A percentile compares a stretch with the other conserved stretches of the same genome.
These are phyloP conservation scores for Claviceps purpurea DNA, from an alignment of 2,329 filamentous ascomycete genomes.

Conservation along the genomic window DNA sequence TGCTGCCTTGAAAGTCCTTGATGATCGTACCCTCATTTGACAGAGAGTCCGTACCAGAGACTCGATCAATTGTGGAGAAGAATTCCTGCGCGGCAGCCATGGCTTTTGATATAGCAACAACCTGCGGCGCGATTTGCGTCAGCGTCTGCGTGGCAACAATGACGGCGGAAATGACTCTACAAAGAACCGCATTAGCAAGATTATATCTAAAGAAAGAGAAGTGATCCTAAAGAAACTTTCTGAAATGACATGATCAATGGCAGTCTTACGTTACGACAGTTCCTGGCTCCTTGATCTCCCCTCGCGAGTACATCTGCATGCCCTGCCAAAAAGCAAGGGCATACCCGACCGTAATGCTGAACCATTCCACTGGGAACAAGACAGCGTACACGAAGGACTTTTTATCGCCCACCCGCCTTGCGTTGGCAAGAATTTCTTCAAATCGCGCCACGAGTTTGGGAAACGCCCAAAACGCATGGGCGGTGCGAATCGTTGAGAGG, in stretches of 20 bases:
- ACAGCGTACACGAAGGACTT: constrained; percentile 31
- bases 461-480: constrained; percentile 37
- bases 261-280: constrained; percentile 30
- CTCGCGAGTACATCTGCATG: constrained; percentile 29
- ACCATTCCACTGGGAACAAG: constrained; percentile 32
- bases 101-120: constrained; percentile 31
- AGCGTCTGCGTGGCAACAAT: constrained; percentile 31
- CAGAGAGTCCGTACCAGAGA: constrained; percentile 29
- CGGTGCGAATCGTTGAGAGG: constrained; percentile 33
- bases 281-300: constrained; percentile 31
- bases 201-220: background rate
- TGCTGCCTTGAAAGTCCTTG: constrained; percentile 25
- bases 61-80: constrained; percentile 33
- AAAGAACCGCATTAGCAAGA: background rate
- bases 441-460: constrained; percentile 29
- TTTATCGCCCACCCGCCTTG: constrained; percentile 24
- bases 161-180: constrained; percentile 33
- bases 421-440: constrained; percentile 26
- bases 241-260: constrained; percentile 14
- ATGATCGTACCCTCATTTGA: constrained; percentile 20
- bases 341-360: constrained; percentile 33
- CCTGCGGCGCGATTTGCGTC: constrained; percentile 33
- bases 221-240: background rate
- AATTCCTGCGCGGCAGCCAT: constrained; percentile 32
- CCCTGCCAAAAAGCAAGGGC: constrained; percentile 40